A percentile compares a stretch with the other conserved stretches of the same genome.
These are phyloP conservation scores for Colletotrichum scovillei DNA, from an alignment of 2,329 filamentous ascomycete genomes.

Conservation along the genomic window DNA sequence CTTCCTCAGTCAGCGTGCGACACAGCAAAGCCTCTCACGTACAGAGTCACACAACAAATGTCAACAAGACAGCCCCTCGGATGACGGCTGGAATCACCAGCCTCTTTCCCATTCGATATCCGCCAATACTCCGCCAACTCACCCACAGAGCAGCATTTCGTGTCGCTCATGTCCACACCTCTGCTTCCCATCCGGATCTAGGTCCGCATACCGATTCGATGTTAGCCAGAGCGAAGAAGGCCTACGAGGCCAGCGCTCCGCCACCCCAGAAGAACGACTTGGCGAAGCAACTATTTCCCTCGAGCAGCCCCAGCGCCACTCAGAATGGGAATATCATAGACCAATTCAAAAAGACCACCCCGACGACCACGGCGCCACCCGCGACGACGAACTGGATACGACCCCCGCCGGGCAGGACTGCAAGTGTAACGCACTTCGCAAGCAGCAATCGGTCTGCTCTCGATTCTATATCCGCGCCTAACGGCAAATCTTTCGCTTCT, in stretches of 20 bases:
- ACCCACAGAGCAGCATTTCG: constrained; percentile 39
- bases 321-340: constrained; percentile 61
- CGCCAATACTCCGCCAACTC: constrained; percentile 46
- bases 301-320: constrained; percentile 61
- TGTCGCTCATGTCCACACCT: constrained; percentile 41
- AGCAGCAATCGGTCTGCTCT: constrained; percentile 35
- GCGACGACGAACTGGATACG: constrained; percentile 28
- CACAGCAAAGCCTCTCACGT: constrained; percentile 3
- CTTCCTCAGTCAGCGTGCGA: constrained; percentile 1
- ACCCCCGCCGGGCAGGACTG: constrained; percentile 17
- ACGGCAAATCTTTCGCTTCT: constrained; percentile 46
- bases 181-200: constrained; percentile 18
- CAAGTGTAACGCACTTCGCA: constrained; percentile 36
- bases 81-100: constrained; percentile 48
- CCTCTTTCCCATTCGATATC: constrained; percentile 48
- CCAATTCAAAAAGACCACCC: constrained; percentile 56
- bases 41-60: constrained; percentile 6
- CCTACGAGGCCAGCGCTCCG: constrained; percentile 51
- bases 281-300: constrained; percentile 66
- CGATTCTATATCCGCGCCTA: constrained; percentile 5
- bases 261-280: constrained; percentile 48
- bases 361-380: constrained; percentile 39
- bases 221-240: constrained; percentile 50
- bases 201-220: constrained; percentile 42
- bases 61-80: constrained; percentile 40